Evolutionary conservation across 176 grass and related monocot genomes (phyloP).

Genomic region (Panicum miliaceum): DNA sequence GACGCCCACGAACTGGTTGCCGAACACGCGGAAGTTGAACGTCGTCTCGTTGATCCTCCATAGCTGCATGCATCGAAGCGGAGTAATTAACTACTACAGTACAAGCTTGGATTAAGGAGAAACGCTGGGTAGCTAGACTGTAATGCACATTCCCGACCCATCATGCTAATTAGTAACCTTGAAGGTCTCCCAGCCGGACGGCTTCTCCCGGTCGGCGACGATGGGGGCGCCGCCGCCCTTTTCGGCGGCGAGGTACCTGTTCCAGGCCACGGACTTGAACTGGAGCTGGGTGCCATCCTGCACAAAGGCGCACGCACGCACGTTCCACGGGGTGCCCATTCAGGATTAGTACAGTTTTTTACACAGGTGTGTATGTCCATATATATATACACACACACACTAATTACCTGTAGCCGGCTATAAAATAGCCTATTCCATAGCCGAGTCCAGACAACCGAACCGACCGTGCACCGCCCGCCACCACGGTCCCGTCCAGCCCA

Average conservation of each 20-base stretch:
- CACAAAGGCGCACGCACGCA: too few species aligned
- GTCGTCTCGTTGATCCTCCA: constrained; percentile 66
- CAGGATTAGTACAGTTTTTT: too few species aligned
- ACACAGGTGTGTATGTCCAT: too few species aligned
- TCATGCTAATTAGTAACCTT: constrained; percentile 31
- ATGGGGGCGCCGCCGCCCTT: constrained; percentile 54
- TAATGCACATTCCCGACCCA: too few species aligned
- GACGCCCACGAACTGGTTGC: constrained; percentile 55
- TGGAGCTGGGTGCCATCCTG: constrained; percentile 72
- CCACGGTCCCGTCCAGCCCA: too few species aligned
- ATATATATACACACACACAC: too few species aligned
- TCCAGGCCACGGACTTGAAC: constrained; percentile 56
- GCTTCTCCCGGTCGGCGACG: constrained; percentile 52
- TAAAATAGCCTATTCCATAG: too few species aligned
- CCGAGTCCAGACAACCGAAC: too few species aligned
- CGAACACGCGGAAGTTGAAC: constrained; percentile 55
- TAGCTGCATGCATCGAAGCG: constrained; percentile 33
- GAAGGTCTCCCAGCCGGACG: constrained; percentile 78
- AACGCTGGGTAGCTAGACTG: too few species aligned
- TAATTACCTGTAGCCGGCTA: too few species aligned
- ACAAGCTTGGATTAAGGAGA: neutral
- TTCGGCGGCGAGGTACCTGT: constrained; percentile 61
- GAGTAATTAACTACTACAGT: too few species aligned
- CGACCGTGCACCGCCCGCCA: too few species aligned
- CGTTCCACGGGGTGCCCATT: neutral